Conservation (phyloP, 2,329 filamentous ascomycete genomes). For the Fusarium sp. region DNA sequence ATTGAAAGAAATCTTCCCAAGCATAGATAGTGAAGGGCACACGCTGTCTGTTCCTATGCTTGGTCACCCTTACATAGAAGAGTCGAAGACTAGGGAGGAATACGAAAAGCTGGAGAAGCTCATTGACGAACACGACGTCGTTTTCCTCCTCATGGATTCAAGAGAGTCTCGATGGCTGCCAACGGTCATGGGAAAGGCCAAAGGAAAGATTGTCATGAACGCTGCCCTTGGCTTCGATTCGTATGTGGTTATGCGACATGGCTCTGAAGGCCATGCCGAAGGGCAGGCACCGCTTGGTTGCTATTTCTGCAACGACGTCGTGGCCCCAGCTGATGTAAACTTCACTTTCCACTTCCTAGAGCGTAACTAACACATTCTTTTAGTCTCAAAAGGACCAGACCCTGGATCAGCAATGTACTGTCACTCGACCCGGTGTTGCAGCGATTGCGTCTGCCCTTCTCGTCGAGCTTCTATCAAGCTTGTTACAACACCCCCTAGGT, state of each 20-base stretch:
- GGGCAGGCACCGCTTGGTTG: slow-evolving; percentile 81
- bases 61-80: slow-evolving; percentile 85
- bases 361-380: slow-evolving; percentile 10
- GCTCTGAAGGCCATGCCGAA: slow-evolving; percentile 67
- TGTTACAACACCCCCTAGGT: slow-evolving; percentile 86
- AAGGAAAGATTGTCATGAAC: slow-evolving; percentile 95
- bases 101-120: slow-evolving; percentile 79
- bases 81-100: slow-evolving; percentile 73
- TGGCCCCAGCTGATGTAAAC: slow-evolving; percentile 89
- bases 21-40: slow-evolving; percentile 82
- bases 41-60: slow-evolving; percentile 93
- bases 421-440: slow-evolving; percentile 91
- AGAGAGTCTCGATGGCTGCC: slow-evolving; percentile 95
- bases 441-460: slow-evolving; percentile 90
- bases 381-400: slow-evolving; percentile 94
- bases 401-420: slow-evolving; percentile 96
- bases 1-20: slow-evolving; percentile 87
- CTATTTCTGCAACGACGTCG: slow-evolving; percentile 99
- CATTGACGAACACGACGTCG: slow-evolving; percentile 85
- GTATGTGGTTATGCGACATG: slow-evolving; percentile 97
- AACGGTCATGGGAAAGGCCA: slow-evolving; percentile 93
- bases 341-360: slow-evolving; percentile 41
- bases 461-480: slow-evolving; percentile 87
- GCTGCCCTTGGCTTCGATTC: slow-evolving; percentile 96
- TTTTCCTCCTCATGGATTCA: slow-evolving; percentile 98